Evolutionary conservation across 2,329 filamentous ascomycete species (phyloP).

Genomic region (Aureobasidium sp.): DNA sequence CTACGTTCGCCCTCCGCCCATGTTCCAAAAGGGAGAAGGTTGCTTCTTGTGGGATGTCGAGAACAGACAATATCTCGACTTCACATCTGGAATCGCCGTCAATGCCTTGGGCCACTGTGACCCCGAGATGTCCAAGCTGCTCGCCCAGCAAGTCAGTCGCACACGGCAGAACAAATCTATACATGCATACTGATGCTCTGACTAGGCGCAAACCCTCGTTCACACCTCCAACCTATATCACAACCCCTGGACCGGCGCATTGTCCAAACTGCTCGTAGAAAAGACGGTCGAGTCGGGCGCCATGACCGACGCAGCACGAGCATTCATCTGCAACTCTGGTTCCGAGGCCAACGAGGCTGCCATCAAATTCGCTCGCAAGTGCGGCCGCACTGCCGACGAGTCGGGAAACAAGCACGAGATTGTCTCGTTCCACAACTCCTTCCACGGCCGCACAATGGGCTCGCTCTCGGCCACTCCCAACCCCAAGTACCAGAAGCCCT

Average conservation of each 20-base stretch:
- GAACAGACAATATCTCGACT: constrained; percentile 82
- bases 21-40: constrained; percentile 82
- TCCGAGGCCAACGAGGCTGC: constrained; percentile 96
- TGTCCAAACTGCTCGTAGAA: constrained; percentile 78
- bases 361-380: constrained; percentile 92
- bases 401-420: constrained; percentile 61
- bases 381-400: constrained; percentile 53
- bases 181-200: neutral
- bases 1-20: constrained; percentile 79
- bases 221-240: constrained; percentile 96
- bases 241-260: constrained; percentile 86
- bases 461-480: constrained; percentile 92
- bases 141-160: constrained; percentile 49
- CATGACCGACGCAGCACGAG: constrained; percentile 71
- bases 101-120: constrained; percentile 90
- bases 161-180: neutral
- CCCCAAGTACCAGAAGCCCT: constrained; percentile 93
- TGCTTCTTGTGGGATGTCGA: constrained; percentile 87
- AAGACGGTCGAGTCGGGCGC: constrained; percentile 70
- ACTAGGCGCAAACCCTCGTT: constrained; percentile 56
- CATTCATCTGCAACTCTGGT: constrained; percentile 94
- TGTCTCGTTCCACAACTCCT: constrained; percentile 84
- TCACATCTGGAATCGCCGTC: constrained; percentile 93
- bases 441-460: constrained; percentile 96
- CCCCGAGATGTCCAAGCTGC: constrained; percentile 62